Conservation (phyloP, 208 protist genomes). For the Acanthamoeba lenticulata region DNA sequence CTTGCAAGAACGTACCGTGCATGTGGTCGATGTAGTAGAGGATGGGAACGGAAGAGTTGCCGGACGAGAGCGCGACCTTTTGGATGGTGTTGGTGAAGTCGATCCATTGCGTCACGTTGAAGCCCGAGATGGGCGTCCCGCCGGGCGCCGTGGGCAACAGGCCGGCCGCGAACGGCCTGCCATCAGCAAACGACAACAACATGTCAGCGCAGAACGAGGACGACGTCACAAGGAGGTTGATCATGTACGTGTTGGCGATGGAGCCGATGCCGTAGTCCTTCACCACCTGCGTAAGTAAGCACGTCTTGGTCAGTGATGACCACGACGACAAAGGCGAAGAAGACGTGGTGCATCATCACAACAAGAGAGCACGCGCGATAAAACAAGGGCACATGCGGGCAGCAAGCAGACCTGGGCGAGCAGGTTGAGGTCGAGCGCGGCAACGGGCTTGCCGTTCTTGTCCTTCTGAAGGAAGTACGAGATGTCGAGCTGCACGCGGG, state of each 20-base stretch:
- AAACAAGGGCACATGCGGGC: neutral
- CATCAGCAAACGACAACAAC: neutral
- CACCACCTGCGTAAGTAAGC: neutral
- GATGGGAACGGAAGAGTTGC: neutral
- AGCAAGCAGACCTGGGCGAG: neutral
- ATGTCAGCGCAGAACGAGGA: neutral
- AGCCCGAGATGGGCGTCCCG: neutral
- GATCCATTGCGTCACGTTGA: constrained; percentile 41
- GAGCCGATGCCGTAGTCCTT: neutral
- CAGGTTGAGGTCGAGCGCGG: neutral
- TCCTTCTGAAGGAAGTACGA: constrained; percentile 32
- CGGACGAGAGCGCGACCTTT: neutral
- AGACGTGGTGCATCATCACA: neutral
- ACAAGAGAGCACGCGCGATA: neutral
- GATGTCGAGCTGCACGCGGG: neutral
- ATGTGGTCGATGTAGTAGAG: constrained; percentile 45
- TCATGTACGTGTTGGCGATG: neutral
- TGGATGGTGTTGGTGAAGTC: constrained; percentile 40
- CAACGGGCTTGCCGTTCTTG: constrained; percentile 4
- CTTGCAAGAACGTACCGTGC: neutral
- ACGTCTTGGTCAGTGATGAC: too few relatives aligned
- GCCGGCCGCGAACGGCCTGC: neutral
- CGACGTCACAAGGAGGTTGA: neutral
- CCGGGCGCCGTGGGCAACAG: neutral
- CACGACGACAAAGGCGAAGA: neutral